Evolutionary conservation across 352 stramenopile species (phyloP).

Genomic region (Pythium diclinum): DNA sequence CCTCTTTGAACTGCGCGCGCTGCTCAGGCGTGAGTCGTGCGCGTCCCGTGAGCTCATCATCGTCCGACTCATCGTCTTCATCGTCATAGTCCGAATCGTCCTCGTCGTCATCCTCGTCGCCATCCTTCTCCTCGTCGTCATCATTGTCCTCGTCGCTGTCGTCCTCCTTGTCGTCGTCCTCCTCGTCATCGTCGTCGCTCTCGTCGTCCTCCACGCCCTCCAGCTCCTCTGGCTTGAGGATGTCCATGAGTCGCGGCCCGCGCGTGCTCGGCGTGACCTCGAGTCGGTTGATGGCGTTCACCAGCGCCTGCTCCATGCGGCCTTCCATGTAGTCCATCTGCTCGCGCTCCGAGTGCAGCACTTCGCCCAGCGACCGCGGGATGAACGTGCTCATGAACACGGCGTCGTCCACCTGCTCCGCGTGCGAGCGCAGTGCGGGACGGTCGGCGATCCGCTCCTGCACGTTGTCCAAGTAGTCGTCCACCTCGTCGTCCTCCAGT

Average conservation of each 20-base stretch:
- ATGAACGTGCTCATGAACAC: conserved; percentile 94
- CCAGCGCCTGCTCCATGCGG: conserved; percentile 82
- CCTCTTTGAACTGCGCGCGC: conserved; percentile 76
- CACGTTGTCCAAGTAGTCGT: conserved; percentile 86
- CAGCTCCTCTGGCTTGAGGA: conserved; percentile 63
- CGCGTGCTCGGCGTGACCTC: conserved; percentile 43
- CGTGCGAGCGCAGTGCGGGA: conserved; percentile 50
- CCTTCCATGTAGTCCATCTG: conserved; percentile 83
- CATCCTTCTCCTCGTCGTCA: conserved; percentile 61
- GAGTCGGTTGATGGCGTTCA: conserved; percentile 72
- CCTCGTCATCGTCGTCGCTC: conserved; percentile 39
- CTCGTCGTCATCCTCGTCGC: conserved; percentile 40
- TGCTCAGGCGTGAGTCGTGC: conserved; percentile 75
- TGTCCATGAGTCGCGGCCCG: conserved; percentile 65
- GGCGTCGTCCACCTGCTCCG: conserved; percentile 91
- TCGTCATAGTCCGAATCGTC: conserved; percentile 26
- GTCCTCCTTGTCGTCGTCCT: conserved; percentile 50
- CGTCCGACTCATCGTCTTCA: conserved; percentile 28
- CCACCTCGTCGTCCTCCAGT: conserved; percentile 72
- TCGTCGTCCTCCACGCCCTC: conserved; percentile 39
- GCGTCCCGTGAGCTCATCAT: conserved; percentile 31
- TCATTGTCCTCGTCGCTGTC: conserved; percentile 38
- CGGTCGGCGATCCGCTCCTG: conserved; percentile 87
- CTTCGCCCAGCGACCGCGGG: conserved; percentile 93
- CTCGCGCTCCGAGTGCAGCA: conserved; percentile 87